Evolutionary conservation across 768 basidiomycete genomes (phyloP), one percentile per base, ranked within the genome.

Genomic region (Gymnopilus junonius): DNA sequence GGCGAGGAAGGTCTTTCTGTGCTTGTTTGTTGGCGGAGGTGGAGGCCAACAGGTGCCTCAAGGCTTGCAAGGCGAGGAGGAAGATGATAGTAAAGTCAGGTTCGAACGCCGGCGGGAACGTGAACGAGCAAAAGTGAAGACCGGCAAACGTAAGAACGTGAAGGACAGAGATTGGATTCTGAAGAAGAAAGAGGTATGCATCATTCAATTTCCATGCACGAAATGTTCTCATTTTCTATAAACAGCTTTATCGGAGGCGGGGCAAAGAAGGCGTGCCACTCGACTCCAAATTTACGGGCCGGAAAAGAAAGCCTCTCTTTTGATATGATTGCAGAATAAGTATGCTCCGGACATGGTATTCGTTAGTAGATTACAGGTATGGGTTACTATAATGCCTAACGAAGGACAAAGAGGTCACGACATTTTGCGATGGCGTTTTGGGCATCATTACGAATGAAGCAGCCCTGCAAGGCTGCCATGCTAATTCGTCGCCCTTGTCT

Each of bases 391-490:
- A n/a, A 63, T 67, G 66, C 59, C 67, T 70, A 67, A 72, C 69
- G 74, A 61, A 59, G 58, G 29, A 74, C 66, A 64, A 84, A 84
- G 57, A 83, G 75, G 37, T 86, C 80, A 43, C 75, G 79, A 70
- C 83, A 86, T 20, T 75, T 79, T 58, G 65, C 73, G 12, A 92
- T 73, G 8, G 88, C 91, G 11, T 85, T 83, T 65, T 73, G 76
- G 43, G 89, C 83, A 48, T 76, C 77, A 69, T 85, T 87, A 61
- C 92, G 86, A 69, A 99, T 99, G 76, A 99, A 99, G 34, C 92
- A 85, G 20, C 97, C 97, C 70, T 99, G 97, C 63, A 99, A 79
- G 37, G 92, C 88, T 34, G 97, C 97, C 97, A 99, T 99, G 73
- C 95, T 98, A 62, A 97, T 82, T 42, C 85, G 77, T 71, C 80